Evolutionary conservation across 2,329 filamentous ascomycete genomes (phyloP).

Genomic region (Colletotrichum navitas): DNA sequence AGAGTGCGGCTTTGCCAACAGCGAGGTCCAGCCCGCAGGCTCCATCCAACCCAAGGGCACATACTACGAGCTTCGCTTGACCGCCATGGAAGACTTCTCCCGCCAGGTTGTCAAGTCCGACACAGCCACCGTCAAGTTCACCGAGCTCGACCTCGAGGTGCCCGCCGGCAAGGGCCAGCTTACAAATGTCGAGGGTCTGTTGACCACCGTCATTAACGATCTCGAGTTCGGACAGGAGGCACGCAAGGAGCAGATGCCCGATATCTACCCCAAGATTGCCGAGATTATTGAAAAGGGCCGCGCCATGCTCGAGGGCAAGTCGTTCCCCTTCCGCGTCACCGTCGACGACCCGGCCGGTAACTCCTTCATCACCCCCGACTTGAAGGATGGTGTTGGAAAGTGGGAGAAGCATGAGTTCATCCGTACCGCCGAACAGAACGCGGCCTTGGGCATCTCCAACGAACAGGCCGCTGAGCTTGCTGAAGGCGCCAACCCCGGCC

Average conservation of each 20-base stretch:
- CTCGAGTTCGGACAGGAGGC: constrained; percentile 85
- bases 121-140: constrained; percentile 84
- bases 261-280: constrained; percentile 82
- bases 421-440: constrained; percentile 88
- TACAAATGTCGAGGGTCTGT: constrained; percentile 91
- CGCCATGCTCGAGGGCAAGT: constrained; percentile 81
- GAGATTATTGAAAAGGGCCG: constrained; percentile 80
- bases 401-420: constrained; percentile 89
- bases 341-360: constrained; percentile 95
- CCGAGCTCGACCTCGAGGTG: constrained; percentile 93
- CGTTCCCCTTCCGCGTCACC: constrained; percentile 88
- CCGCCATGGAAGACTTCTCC: constrained; percentile 78
- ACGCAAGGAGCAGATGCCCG: constrained; percentile 81
- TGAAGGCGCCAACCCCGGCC: constrained; percentile 60
- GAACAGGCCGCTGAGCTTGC: constrained; percentile 67
- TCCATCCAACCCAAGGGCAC: constrained; percentile 90
- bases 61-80: constrained; percentile 86
- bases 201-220: constrained; percentile 83
- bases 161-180: constrained; percentile 91
- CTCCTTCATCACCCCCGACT: constrained; percentile 93
- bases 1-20: constrained; percentile 90
- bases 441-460: constrained; percentile 80
- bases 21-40: constrained; percentile 92
- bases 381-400: constrained; percentile 84
- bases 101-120: constrained; percentile 95